A percentile compares a stretch with the other conserved stretches of the same genome.
Conservation (phyloP, 192 early-diverging fungal species). For the Mortierella claussenii region DNA sequence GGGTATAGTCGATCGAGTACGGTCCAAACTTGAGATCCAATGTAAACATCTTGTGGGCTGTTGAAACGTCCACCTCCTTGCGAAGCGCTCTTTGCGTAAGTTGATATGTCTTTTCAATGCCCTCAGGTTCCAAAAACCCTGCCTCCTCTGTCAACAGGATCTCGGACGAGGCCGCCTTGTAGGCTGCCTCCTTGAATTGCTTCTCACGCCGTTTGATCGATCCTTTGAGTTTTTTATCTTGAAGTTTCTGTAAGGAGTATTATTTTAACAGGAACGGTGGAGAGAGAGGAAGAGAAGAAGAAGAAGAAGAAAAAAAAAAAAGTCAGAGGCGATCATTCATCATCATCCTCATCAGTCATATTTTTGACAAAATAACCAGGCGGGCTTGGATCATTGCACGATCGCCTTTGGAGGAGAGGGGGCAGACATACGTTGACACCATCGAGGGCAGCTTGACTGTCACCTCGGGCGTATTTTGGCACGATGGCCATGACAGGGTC, state of each 20-base stretch:
- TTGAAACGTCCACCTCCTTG: slow-evolving; percentile 79
- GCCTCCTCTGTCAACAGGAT: slow-evolving; percentile 79
- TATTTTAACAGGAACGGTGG: too few relatives aligned
- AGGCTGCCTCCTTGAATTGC: slow-evolving; percentile 71
- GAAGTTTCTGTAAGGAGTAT: slow-evolving; percentile 64
- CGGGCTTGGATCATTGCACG: too few relatives aligned
- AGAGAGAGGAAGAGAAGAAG: too few relatives aligned
- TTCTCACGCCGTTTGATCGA: slow-evolving; percentile 70
- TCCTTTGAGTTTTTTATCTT: slow-evolving; percentile 79
- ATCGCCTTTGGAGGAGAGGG: too few relatives aligned
- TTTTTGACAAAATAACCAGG: too few relatives aligned
- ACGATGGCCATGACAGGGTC: slow-evolving; percentile 55
- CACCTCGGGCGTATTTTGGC: slow-evolving; percentile 52
- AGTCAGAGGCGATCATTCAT: too few relatives aligned
- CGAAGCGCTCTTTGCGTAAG: slow-evolving; percentile 76
- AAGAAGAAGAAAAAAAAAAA: too few relatives aligned
- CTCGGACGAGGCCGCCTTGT: slow-evolving; percentile 81
- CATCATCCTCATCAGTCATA: too few relatives aligned
- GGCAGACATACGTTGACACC: slow-evolving; percentile 37
- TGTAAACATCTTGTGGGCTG: slow-evolving; percentile 68
- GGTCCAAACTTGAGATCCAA: slow-evolving; percentile 78
- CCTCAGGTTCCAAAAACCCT: slow-evolving; percentile 90
- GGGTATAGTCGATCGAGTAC: slow-evolving; percentile 90
- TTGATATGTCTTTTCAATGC: slow-evolving; percentile 90
- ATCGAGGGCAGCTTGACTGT: slow-evolving; percentile 28